Evolutionary conservation across 1,284 basidiomycete species (phyloP).

Genomic region (Cutaneotrichosporon mucoides): DNA sequence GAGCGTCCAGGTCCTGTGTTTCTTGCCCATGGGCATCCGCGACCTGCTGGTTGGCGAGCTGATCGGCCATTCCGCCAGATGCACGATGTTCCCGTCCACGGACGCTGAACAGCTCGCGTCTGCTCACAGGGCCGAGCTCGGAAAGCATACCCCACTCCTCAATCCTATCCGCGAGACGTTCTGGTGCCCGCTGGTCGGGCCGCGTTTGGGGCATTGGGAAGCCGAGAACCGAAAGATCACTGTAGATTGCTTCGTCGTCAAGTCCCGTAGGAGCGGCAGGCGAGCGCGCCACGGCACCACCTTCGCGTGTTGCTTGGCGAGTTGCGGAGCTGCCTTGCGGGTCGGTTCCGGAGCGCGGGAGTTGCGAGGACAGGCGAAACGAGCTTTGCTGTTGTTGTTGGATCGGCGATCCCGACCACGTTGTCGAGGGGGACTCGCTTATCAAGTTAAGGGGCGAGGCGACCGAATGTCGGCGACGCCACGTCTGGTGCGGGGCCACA

Average conservation of each 20-base stretch:
- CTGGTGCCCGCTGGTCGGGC: not conserved
- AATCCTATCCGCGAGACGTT: not conserved
- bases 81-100: not conserved
- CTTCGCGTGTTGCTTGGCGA: too few relatives aligned
- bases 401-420: too few relatives aligned
- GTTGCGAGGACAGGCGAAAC: too few relatives aligned
- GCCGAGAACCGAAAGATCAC: not conserved
- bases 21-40: not conserved
- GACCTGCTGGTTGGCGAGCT: not conserved
- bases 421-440: too few relatives aligned
- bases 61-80: too few relatives aligned
- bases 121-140: not conserved
- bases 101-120: not conserved
- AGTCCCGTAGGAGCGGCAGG: not conserved
- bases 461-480: too few relatives aligned
- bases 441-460: too few relatives aligned
- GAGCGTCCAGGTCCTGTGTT: too few relatives aligned
- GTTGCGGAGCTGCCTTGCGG: too few relatives aligned
- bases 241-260: not conserved
- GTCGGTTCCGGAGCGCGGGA: too few relatives aligned
- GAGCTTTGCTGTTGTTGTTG: too few relatives aligned
- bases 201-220: not conserved
- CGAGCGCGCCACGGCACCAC: not conserved
- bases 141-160: not conserved
- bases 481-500: too few relatives aligned